Evolutionary conservation across 208 protist species (phyloP).

Genomic region (Acanthamoeba healyi): DNA sequence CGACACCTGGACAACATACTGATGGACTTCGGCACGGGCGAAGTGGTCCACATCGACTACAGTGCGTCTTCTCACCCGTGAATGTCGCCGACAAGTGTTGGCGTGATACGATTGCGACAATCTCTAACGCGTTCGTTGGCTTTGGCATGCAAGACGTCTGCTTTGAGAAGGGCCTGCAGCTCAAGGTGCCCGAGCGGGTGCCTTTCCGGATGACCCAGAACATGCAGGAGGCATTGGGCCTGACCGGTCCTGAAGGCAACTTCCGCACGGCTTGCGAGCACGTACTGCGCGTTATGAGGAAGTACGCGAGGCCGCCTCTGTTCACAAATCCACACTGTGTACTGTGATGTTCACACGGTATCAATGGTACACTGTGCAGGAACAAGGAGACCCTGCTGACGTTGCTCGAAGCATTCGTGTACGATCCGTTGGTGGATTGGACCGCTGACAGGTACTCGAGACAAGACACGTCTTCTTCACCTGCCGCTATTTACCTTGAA

Average conservation of each 20-base stretch:
- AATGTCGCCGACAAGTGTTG: too few species aligned
- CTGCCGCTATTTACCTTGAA: too few species aligned
- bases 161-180: slow-evolving; percentile 95
- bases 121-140: neutral
- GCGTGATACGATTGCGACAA: too few species aligned
- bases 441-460: slow-evolving; percentile 8
- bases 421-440: slow-evolving; percentile 90
- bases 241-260: slow-evolving; percentile 93
- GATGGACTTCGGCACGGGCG: slow-evolving; percentile 93
- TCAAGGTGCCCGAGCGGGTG: slow-evolving; percentile 96
- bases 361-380: neutral
- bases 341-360: too few species aligned
- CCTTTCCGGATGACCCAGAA: slow-evolving; percentile 98
- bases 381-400: slow-evolving; percentile 66
- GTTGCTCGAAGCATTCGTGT: slow-evolving; percentile 91
- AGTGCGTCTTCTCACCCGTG: slow-evolving; percentile 82
- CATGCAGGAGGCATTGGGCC: slow-evolving; percentile 94
- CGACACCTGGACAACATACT: slow-evolving; percentile 97
- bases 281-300: slow-evolving; percentile 92
- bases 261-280: slow-evolving; percentile 94
- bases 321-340: neutral
- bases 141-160: slow-evolving; percentile 85
- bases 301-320: neutral
- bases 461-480: neutral
- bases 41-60: slow-evolving; percentile 97